Evolutionary conservation across 2,329 filamentous ascomycete species (phyloP), one percentile per base, ranked within the genome.

Genomic region (Hypoxylon sp.): DNA sequence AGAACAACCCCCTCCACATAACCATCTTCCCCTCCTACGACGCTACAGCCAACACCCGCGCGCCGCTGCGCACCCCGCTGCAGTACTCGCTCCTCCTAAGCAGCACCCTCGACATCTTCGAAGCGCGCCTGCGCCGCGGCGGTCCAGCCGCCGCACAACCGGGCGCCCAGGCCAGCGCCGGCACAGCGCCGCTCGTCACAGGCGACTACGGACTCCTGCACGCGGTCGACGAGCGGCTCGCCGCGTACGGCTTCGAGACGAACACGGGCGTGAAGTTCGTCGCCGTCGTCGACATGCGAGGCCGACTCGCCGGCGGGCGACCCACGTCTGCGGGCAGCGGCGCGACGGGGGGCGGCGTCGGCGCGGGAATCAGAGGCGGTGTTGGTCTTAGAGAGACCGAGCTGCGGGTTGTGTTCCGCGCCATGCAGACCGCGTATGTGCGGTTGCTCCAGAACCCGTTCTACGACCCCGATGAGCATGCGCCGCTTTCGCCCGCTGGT

Each of bases 1-100:
- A 97, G 92, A 96, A 97, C 76, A 96, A 97, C 69, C 94, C 93
- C 51, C 87, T 97, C 60, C 93, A 97, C 75, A 89, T 96, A 64
- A 86, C 90, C 54, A 84, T 96, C 69, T 96, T 97, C 73, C 89
- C 91, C 41, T 88, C 87, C 35, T 82, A 89, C 77, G 78, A 82
- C 67, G 74, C 80, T 36, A 61, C 78, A 42, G 79, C 78, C 61
- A 75, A 78, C 71, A 75, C 73, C 45, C 75, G 77, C 62, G 66
- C 72, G 5, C 81, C 82, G 25, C 75, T 88, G 59, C 86, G 87
- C 64, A 88, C 87, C 12, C 80, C 84, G n/a, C 82, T 97, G 7
- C 91, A 96, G 69, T 97, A 94, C 77, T 91, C 89, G 25, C 91
- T 97, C 64, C 82, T 97, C 37, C 84, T 97, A 56, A 94, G 91